These are phyloP conservation scores for Geotrichum phurueaensis DNA, from an alignment of 1,139 yeast species.

Conservation along the genomic window DNA sequence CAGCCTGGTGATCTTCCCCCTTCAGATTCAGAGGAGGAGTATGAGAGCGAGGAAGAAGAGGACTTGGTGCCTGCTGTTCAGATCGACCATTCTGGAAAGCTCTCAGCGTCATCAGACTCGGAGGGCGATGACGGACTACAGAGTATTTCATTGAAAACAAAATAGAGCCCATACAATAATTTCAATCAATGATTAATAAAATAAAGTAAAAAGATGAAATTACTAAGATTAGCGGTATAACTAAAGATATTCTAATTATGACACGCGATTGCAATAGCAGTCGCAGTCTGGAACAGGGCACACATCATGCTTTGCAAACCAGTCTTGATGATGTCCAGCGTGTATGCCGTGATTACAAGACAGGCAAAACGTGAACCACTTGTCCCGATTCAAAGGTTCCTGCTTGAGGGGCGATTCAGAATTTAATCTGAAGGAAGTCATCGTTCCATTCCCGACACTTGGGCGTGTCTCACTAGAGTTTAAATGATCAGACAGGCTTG, in stretches of 20 bases:
- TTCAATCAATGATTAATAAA: not conserved
- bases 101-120: not conserved
- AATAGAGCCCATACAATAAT: not conserved
- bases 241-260: no score
- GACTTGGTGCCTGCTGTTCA: not conserved
- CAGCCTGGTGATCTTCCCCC: slow-evolving; percentile 31
- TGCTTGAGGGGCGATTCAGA: not conserved
- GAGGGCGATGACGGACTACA: not conserved
- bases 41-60: slow-evolving; percentile 25
- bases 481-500: not conserved
- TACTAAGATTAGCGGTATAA: not conserved
- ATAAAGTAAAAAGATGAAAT: not conserved
- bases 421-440: not conserved
- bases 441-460: not conserved
- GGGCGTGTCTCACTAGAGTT: not conserved
- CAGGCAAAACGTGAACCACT: slow-evolving; percentile 83
- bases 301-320: slow-evolving; percentile 81
- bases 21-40: slow-evolving; percentile 26
- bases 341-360: slow-evolving; percentile 92
- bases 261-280: slow-evolving; percentile 50
- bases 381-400: slow-evolving; percentile 1
- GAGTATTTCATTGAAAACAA: not conserved
- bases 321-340: slow-evolving; percentile 90
- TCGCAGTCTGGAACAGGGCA: slow-evolving; percentile 95
- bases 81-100: not conserved